A percentile compares a stretch with the other conserved stretches of the same genome.
These are phyloP conservation scores for Talaromyces sp. DNA, from an alignment of 2,329 filamentous ascomycete genomes.

Conservation along the genomic window DNA sequence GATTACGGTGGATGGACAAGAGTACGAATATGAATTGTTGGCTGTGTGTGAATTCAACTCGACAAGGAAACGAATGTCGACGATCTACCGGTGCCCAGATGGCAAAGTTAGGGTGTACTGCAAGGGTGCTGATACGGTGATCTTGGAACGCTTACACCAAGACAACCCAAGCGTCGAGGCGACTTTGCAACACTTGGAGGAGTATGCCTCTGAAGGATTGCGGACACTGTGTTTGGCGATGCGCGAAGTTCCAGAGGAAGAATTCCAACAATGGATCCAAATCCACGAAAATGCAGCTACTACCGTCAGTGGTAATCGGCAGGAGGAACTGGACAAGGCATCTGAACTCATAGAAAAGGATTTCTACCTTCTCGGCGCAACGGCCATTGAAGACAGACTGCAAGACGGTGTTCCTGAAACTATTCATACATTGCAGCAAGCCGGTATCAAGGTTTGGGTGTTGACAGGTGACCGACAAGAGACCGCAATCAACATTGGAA, in stretches of 20 bases:
- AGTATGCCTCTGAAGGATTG: slow-evolving; percentile 93
- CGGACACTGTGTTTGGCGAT: slow-evolving; percentile 91
- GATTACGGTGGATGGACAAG: slow-evolving; percentile 67
- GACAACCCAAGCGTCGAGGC: slow-evolving; percentile 81
- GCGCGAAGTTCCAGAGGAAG: slow-evolving; percentile 84
- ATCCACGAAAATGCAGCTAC: slow-evolving; percentile 85
- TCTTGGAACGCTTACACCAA: slow-evolving; percentile 78
- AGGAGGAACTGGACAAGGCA: slow-evolving; percentile 94
- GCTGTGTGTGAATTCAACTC: slow-evolving; percentile 99
- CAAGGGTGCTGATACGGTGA: slow-evolving; percentile 97
- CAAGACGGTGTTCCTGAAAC: slow-evolving; percentile 98
- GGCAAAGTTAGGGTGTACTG: slow-evolving; percentile 90
- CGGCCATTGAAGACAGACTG: slow-evolving; percentile 92
- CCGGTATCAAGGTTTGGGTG: slow-evolving; percentile 98
- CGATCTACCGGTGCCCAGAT: slow-evolving; percentile 93
- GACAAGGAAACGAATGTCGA: slow-evolving; percentile 93
- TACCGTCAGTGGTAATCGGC: slow-evolving; percentile 85
- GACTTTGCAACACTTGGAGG: slow-evolving; percentile 94
- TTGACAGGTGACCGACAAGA: slow-evolving; percentile 96
- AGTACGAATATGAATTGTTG: slow-evolving; percentile 80
- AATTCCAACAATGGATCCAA: slow-evolving; percentile 80
- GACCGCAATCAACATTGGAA: slow-evolving; percentile 98
- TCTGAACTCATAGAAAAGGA: slow-evolving; percentile 93
- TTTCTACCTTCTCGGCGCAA: slow-evolving; percentile 85
- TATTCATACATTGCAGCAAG: slow-evolving; percentile 92